phyloP scores from a whole-genome alignment of 2,329 filamentous ascomycete genomes.

The Mariannaea elegans region DNA sequence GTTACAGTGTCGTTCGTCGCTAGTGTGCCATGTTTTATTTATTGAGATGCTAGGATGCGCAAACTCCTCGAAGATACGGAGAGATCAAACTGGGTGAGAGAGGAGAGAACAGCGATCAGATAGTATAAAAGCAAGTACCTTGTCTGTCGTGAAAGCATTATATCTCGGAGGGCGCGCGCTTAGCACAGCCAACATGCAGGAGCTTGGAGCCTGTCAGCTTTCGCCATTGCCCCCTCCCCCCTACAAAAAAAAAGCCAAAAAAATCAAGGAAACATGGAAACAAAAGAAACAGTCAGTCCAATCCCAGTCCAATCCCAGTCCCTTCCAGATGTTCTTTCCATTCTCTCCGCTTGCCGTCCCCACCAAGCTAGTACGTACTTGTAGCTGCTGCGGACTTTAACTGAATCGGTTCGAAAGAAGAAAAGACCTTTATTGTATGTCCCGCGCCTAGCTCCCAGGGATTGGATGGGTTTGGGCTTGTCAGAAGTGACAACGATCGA shows the following conservation, averaged over 20 bases:
- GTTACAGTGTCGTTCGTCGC: background rate
- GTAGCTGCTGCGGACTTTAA: background rate
- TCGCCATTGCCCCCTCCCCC: background rate
- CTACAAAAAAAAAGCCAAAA: background rate
- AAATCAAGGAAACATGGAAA: slow-evolving; percentile 17
- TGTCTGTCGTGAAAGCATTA: background rate
- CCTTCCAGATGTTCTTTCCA: slow-evolving; percentile 12
- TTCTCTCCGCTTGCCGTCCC: slow-evolving; percentile 17
- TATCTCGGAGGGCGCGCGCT: slow-evolving; percentile 16
- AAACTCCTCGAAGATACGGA: background rate
- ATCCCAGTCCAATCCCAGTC: slow-evolving; percentile 17
- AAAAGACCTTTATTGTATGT: slow-evolving; percentile 13
- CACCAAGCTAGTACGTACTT: slow-evolving; percentile 12
- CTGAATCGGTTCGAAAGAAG: slow-evolving; percentile 1
- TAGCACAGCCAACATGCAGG: slow-evolving; percentile 11
- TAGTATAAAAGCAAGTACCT: too few relatives aligned
- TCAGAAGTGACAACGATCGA: slow-evolving; percentile 10
- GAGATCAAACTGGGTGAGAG: too few relatives aligned
- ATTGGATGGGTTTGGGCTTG: background rate
- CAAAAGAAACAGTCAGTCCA: slow-evolving; percentile 18
- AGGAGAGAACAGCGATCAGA: too few relatives aligned
- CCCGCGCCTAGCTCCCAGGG: too few relatives aligned
- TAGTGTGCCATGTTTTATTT: background rate
- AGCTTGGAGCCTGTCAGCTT: slow-evolving; percentile 10
- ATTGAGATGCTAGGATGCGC: background rate